Evolutionary conservation across 2,329 filamentous ascomycete genomes (phyloP).

Genomic region (Talaromyces rugulosus): DNA sequence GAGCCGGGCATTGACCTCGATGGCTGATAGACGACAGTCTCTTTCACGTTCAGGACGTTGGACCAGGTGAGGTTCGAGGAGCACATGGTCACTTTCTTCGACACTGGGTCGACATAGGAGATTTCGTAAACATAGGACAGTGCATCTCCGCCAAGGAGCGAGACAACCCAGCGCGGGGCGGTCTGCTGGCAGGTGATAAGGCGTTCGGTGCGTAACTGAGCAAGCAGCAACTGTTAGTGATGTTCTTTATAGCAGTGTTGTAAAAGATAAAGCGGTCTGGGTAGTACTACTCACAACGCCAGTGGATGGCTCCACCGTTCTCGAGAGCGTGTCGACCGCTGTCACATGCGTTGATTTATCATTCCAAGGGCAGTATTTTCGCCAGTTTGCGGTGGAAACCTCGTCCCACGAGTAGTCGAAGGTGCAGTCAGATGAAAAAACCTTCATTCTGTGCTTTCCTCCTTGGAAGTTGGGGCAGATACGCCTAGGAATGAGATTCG

Average conservation of each 20-base stretch:
- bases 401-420: conserved; percentile 99
- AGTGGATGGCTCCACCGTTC: conserved; percentile 59
- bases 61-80: conserved; percentile 91
- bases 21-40: conserved; percentile 85
- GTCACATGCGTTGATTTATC: conserved; percentile 96
- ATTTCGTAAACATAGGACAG: conserved; percentile 91
- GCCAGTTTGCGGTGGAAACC: conserved; percentile 96
- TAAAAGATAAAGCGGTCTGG: background rate
- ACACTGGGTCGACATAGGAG: conserved; percentile 81
- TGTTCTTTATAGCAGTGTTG: background rate
- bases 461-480: background rate
- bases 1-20: conserved; percentile 43
- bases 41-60: conserved; percentile 85
- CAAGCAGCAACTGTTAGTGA: background rate
- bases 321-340: conserved; percentile 86
- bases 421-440: conserved; percentile 84
- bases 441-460: conserved; percentile 64
- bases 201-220: conserved; percentile 65
- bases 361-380: conserved; percentile 98
- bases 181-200: conserved; percentile 51
- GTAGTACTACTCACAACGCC: conserved; percentile 56
- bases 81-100: conserved; percentile 91
- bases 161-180: conserved; percentile 57
- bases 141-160: conserved; percentile 72
- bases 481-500: conserved; percentile 2